phyloP scores from a whole-genome alignment of 495 filamentous ascomycete genomes.

The Trichoderma virens region DNA sequence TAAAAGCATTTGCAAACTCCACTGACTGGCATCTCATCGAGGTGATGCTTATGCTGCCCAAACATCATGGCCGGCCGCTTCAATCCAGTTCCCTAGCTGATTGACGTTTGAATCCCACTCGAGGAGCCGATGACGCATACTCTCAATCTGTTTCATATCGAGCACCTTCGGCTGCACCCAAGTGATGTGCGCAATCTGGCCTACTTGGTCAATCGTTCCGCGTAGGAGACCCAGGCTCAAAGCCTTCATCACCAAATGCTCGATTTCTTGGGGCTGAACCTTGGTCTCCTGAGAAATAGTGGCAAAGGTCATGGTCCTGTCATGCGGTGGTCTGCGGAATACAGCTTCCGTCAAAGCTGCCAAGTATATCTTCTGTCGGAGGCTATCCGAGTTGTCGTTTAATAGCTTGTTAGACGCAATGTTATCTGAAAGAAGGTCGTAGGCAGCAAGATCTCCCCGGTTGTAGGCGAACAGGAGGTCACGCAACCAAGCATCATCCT shows the following conservation, averaged over 20 bases:
- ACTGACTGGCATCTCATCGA: background rate
- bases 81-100: conserved; percentile 90
- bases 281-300: conserved; percentile 89
- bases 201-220: conserved; percentile 95
- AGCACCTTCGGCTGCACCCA: conserved; percentile 99
- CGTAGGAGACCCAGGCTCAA: conserved; percentile 82
- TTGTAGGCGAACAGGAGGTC: conserved; percentile 97
- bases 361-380: conserved; percentile 96
- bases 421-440: conserved; percentile 70
- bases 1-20: background rate
- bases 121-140: conserved; percentile 77
- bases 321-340: conserved; percentile 90
- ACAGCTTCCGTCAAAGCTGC: conserved; percentile 93
- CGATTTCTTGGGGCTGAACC: conserved; percentile 82
- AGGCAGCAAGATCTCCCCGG: conserved; percentile 82
- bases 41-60: conserved; percentile 60
- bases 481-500: conserved; percentile 69
- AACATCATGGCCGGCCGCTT: conserved; percentile 78
- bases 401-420: conserved; percentile 74
- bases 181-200: conserved; percentile 84
- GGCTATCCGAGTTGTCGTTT: conserved; percentile 65
- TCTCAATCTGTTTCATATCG: conserved; percentile 92
- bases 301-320: conserved; percentile 83
- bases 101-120: conserved; percentile 97
- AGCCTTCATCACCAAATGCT: conserved; percentile 98